Conservation (phyloP, 2,329 filamentous ascomycete genomes). For the Davidsoniella virescens region DNA sequence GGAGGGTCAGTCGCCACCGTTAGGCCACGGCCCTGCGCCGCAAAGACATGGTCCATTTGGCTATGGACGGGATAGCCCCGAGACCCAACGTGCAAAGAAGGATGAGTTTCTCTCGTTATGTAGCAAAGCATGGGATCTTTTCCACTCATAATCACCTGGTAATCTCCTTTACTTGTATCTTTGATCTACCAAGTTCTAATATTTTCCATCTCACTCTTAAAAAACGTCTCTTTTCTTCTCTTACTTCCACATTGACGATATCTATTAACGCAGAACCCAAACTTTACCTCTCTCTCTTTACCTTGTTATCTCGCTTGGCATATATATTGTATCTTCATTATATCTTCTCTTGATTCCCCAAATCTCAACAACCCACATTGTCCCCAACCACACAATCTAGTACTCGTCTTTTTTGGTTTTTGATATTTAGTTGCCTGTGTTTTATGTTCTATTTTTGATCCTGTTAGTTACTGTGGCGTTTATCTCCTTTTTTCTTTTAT, state of each 20-base stretch:
- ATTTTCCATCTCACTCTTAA: too few relatives aligned
- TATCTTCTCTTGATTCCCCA: neutral
- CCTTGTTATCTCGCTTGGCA: neutral
- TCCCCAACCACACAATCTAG: too few relatives aligned
- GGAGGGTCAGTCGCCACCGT: constrained; percentile 72
- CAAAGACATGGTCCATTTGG: constrained; percentile 56
- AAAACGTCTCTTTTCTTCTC: constrained; percentile 1
- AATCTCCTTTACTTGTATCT: constrained; percentile 4
- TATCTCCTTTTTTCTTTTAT: neutral
- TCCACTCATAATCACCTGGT: constrained; percentile 55
- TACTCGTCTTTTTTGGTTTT: neutral
- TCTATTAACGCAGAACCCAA: too few relatives aligned
- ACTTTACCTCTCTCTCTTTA: neutral
- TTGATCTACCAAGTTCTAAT: neutral
- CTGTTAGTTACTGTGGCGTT: neutral
- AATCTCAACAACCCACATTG: too few relatives aligned
- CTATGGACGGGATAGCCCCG: constrained; percentile 66
- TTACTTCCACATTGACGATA: constrained; percentile 1
- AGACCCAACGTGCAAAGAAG: constrained; percentile 71
- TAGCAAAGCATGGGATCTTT: constrained; percentile 85
- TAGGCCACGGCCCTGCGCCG: constrained; percentile 54
- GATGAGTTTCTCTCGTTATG: constrained; percentile 83
- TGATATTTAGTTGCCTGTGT: neutral
- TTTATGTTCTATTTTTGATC: neutral
- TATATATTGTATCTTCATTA: constrained; percentile 1